Evolutionary conservation across 2,329 filamentous ascomycete genomes (phyloP).

Genomic region (Alternaria brassicae): DNA sequence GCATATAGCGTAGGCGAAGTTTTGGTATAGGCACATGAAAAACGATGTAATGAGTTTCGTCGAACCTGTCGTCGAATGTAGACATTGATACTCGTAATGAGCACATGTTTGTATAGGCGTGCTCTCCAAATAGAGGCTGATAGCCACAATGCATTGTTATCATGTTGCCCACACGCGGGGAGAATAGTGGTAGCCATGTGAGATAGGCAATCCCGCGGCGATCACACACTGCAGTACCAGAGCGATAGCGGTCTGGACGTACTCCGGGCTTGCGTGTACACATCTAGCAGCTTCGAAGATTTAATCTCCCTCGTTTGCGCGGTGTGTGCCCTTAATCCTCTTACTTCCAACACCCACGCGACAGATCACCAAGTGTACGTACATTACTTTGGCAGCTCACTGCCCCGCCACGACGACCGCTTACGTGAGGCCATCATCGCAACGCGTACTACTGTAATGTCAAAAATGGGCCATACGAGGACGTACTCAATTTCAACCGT

Average conservation of each 20-base stretch:
- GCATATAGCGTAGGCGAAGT: conserved; percentile 15
- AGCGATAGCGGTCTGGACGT: conserved; percentile 32
- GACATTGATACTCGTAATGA: not conserved
- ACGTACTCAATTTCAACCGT: conserved; percentile 50
- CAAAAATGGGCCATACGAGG: conserved; percentile 38
- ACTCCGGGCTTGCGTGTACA: conserved; percentile 5
- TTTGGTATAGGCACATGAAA: conserved; percentile 2
- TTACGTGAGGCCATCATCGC: conserved; percentile 8
- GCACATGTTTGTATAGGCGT: not conserved
- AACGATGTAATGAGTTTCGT: conserved; percentile 9
- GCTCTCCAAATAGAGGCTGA: not conserved
- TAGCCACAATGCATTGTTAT: not conserved
- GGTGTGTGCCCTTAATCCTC: conserved; percentile 12
- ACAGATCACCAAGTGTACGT: conserved; percentile 2
- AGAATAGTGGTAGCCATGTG: conserved; percentile 1
- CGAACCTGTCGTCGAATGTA: not conserved
- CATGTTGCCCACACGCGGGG: conserved; percentile 22
- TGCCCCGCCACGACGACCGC: conserved; percentile 25
- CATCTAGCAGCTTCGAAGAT: conserved; percentile 16
- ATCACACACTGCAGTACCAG: conserved; percentile 18
- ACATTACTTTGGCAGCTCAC: conserved; percentile 6
- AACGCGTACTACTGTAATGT: conserved; percentile 2
- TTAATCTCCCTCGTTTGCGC: conserved; percentile 14
- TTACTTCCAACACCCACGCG: not conserved
- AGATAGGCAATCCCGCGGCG: conserved; percentile 8